Conservation (phyloP, 2,329 filamentous ascomycete species). For the Fusarium sp. region DNA sequence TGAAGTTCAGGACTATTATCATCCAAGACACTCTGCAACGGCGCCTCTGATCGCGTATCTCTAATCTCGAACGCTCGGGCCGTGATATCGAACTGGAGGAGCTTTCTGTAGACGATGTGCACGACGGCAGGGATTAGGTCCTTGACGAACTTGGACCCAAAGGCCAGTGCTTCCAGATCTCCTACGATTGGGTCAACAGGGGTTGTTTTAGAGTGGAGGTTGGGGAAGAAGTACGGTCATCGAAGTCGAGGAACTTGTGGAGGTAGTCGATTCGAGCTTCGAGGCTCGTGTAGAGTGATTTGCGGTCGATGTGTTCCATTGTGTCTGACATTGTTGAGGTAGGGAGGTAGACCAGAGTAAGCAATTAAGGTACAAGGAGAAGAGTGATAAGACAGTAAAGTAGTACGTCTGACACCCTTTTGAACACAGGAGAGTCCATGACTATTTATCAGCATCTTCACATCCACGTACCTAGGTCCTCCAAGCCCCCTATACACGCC, state of each 20-base stretch:
- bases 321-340: neutral
- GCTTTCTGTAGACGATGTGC: slow-evolving; percentile 27
- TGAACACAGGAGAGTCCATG: neutral
- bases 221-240: slow-evolving; percentile 15
- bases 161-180: slow-evolving; percentile 24
- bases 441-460: neutral
- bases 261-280: slow-evolving; percentile 29
- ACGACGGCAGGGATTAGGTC: slow-evolving; percentile 26
- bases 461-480: neutral
- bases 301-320: slow-evolving; percentile 24
- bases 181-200: neutral
- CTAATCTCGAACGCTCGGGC: slow-evolving; percentile 24
- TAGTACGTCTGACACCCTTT: neutral
- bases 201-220: neutral
- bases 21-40: slow-evolving; percentile 6
- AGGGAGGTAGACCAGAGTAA: neutral
- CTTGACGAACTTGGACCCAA: slow-evolving; percentile 30
- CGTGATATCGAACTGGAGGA: slow-evolving; percentile 29
- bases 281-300: slow-evolving; percentile 28
- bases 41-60: slow-evolving; percentile 21
- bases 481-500: neutral
- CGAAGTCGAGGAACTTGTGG: slow-evolving; percentile 26
- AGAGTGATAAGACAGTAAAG: neutral
- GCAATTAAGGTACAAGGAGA: neutral
- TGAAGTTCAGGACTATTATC: slow-evolving; percentile 19